Conservation (phyloP, 2,329 filamentous ascomycete species). For the Diplodia corticola region DNA sequence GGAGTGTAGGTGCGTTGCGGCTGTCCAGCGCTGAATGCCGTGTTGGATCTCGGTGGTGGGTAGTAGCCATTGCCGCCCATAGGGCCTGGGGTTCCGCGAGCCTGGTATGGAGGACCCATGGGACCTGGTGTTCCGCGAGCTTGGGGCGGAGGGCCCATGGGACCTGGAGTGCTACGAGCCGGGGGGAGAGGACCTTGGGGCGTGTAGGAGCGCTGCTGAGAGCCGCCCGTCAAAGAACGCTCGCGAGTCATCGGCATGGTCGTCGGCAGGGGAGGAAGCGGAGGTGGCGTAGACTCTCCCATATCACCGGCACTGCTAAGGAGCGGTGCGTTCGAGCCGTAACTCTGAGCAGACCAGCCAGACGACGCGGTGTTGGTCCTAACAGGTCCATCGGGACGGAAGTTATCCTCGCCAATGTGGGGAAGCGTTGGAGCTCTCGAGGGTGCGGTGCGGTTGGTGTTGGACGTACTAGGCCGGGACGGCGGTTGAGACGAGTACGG, state of each 20-base stretch:
- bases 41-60: slow-evolving; percentile 11
- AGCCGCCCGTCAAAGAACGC: slow-evolving; percentile 17
- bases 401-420: slow-evolving; percentile 40
- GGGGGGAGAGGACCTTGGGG: slow-evolving; percentile 32
- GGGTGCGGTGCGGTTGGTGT: slow-evolving; percentile 31
- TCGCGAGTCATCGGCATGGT: slow-evolving; percentile 24
- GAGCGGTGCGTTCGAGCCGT: slow-evolving; percentile 64
- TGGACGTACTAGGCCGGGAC: slow-evolving; percentile 54
- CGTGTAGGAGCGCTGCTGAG: slow-evolving; percentile 28
- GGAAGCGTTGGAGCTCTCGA: slow-evolving; percentile 41
- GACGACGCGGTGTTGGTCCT: slow-evolving; percentile 58
- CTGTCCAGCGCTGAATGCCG: slow-evolving; percentile 11
- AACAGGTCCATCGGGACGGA: slow-evolving; percentile 39
- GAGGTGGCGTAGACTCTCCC: slow-evolving; percentile 48
- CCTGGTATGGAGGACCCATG: slow-evolving; percentile 34
- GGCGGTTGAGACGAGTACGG: slow-evolving; percentile 55
- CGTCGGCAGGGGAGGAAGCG: slow-evolving; percentile 32
- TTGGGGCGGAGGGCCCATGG: slow-evolving; percentile 21
- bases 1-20: slow-evolving; percentile 25
- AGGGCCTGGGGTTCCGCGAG: slow-evolving; percentile 8
- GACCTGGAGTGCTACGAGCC: slow-evolving; percentile 21
- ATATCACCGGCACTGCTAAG: slow-evolving; percentile 61
- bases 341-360: slow-evolving; percentile 54
- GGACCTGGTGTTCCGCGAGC: slow-evolving; percentile 11
- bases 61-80: slow-evolving; percentile 5